Evolutionary conservation across 352 stramenopile genomes (phyloP), one percentile per base, ranked within the genome.

Genomic region (Phytophthora kernoviae): DNA sequence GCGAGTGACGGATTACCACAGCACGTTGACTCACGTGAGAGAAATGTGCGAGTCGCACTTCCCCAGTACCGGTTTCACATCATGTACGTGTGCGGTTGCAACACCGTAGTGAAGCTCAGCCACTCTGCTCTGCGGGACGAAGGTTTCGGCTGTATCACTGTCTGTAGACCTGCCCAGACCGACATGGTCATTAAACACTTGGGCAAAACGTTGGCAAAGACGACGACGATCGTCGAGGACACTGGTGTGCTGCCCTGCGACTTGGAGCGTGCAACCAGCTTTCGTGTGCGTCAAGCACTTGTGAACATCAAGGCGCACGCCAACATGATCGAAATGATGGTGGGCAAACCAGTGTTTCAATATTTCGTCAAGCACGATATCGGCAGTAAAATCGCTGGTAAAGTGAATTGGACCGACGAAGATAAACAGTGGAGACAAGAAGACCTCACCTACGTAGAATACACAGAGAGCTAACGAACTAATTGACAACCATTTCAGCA

Each of bases 41-140:
- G 81, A 93, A 61, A 89, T 91, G 73, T 93, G 84, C 43, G 76
- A 91, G 36, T 58, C 71, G 12, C 79, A 91, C 32, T 93, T 93
- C 40, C 53, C 69, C 51, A 62, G 1, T 81, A 87, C 55, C 78
- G 77, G 6, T 91, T 93, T 56, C 79, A 83, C 46, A 49, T 93
- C 54, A 79, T 91, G 57, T 90, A 91, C 60, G 83, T 93, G 5
- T 92, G 83, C 21, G 83, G 83, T 5, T 86, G 76, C 68, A 92
- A 91, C 60, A 88, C 81, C 15, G 79, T 93, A 30, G 81, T 91
- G 17, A 93, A 93, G 62, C 69, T 91, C 1, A 90, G 83, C 44
- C 81, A 91, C 64, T 79, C 79, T 8, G 81, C 83, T 21, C 40
- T 93, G 26, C 68, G 68, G 1, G 79, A 88, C 26, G 77, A 91